Conservation (phyloP, 805 yeast species). For the Starmerella vaccinii region DNA sequence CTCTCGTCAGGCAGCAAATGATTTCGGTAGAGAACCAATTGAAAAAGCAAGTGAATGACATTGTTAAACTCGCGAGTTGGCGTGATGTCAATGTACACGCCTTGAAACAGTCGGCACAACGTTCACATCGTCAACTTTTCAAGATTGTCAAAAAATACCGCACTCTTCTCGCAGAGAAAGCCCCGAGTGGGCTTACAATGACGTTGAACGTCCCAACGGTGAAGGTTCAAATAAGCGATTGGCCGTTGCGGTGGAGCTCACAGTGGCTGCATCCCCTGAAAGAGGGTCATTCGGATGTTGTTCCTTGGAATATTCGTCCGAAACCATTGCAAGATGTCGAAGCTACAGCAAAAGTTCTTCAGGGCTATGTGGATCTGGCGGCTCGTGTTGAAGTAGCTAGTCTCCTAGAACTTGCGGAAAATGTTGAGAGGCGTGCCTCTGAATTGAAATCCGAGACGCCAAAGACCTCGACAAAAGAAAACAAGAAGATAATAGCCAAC, state of each 20-base stretch:
- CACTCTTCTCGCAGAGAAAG: slow-evolving; percentile 43
- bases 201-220: neutral
- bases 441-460: slow-evolving; percentile 72
- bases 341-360: slow-evolving; percentile 48
- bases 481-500: slow-evolving; percentile 57
- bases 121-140: slow-evolving; percentile 75
- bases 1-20: slow-evolving; percentile 40
- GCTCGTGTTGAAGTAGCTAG: slow-evolving; percentile 31
- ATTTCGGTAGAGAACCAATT: slow-evolving; percentile 41
- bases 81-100: slow-evolving; percentile 92
- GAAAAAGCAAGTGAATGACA: slow-evolving; percentile 73
- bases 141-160: slow-evolving; percentile 78
- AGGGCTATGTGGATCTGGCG: slow-evolving; percentile 35
- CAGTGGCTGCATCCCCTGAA: neutral
- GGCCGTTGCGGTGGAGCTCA: neutral
- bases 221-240: neutral
- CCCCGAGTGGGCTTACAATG: neutral
- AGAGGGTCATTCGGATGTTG: neutral
- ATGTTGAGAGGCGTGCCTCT: slow-evolving; percentile 47
- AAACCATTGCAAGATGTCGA: slow-evolving; percentile 43
- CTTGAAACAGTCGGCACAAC: slow-evolving; percentile 81
- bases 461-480: slow-evolving; percentile 52
- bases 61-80: slow-evolving; percentile 89
- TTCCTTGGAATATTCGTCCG: slow-evolving; percentile 50
- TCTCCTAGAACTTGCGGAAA: slow-evolving; percentile 48